phyloP scores from a whole-genome alignment of 208 protist genomes.

The Leishmania martiniquensis region DNA sequence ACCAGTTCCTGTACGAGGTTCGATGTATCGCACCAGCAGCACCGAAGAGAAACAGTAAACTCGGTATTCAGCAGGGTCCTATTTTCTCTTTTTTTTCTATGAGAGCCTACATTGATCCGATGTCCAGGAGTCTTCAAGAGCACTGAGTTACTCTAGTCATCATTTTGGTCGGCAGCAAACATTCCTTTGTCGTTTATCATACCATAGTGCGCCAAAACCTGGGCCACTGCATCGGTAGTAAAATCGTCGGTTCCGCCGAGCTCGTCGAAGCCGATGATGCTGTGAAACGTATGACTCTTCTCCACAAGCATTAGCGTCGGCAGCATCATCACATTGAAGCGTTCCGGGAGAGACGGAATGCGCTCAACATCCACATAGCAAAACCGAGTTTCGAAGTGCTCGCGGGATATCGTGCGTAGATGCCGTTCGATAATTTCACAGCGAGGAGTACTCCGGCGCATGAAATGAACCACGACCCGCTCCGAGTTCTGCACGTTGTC shows the following conservation, averaged over 20 bases:
- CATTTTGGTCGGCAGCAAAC: slow-evolving; percentile 85
- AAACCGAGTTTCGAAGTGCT: slow-evolving; percentile 91
- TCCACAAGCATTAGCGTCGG: slow-evolving; percentile 93
- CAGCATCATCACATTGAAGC: slow-evolving; percentile 93
- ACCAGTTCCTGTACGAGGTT: neutral
- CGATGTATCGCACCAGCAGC: neutral
- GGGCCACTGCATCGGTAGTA: slow-evolving; percentile 64
- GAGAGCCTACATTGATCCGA: neutral
- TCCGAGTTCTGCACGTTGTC: slow-evolving; percentile 74
- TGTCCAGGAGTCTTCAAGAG: neutral
- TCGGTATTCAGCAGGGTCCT: neutral
- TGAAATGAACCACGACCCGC: slow-evolving; percentile 92
- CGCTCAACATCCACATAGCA: slow-evolving; percentile 91
- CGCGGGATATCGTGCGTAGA: slow-evolving; percentile 65
- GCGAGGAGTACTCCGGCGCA: slow-evolving; percentile 79
- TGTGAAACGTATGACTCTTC: slow-evolving; percentile 89
- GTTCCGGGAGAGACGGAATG: slow-evolving; percentile 81
- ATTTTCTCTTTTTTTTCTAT: slow-evolving; percentile 9
- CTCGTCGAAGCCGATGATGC: slow-evolving; percentile 95
- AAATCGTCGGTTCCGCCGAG: slow-evolving; percentile 92
- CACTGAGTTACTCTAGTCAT: slow-evolving; percentile 40
- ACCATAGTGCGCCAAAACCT: slow-evolving; percentile 76
- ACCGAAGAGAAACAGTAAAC: neutral
- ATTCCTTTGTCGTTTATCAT: slow-evolving; percentile 92
- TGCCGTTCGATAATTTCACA: slow-evolving; percentile 91